Evolutionary conservation across 176 grass and related monocot genomes (phyloP).

Genomic region (Oryza meyeriana): DNA sequence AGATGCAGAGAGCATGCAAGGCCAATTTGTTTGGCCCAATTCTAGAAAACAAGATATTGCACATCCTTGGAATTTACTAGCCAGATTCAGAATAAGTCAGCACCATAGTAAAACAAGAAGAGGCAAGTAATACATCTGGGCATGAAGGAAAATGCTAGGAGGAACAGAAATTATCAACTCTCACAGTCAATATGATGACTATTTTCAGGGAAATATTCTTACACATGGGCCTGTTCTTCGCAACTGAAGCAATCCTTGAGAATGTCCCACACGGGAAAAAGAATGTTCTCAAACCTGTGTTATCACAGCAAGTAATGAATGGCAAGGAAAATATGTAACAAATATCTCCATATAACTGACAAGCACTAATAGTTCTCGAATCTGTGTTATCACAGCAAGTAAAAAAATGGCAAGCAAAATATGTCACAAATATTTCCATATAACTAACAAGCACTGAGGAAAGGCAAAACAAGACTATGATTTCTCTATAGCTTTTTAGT

Average conservation of each 20-base stretch:
- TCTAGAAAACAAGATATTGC: background rate
- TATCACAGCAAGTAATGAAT: background rate
- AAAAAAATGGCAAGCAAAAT: background rate
- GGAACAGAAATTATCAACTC: background rate
- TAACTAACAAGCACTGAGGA: background rate
- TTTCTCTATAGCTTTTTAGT: too few relatives aligned
- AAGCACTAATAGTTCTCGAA: slow-evolving; percentile 77
- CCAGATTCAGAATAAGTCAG: background rate
- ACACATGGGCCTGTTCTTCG: slow-evolving; percentile 84
- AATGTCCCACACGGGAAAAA: slow-evolving; percentile 98
- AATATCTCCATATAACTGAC: background rate
- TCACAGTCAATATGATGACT: background rate
- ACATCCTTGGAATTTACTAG: background rate
- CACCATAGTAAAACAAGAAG: background rate
- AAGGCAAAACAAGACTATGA: too few relatives aligned
- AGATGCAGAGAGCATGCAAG: background rate
- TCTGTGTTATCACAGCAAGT: slow-evolving; percentile 34
- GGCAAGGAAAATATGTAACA: slow-evolving; percentile 21
- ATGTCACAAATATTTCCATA: slow-evolving; percentile 10
- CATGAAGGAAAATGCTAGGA: background rate
- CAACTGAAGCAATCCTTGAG: slow-evolving; percentile 73
- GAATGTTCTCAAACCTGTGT: slow-evolving; percentile 79
- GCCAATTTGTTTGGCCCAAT: background rate
- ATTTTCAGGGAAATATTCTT: slow-evolving; percentile 41
- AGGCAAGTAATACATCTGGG: background rate